Evolutionary conservation across 78 protist genomes (phyloP).

Genomic region (Speleostelium caveatum): DNA sequence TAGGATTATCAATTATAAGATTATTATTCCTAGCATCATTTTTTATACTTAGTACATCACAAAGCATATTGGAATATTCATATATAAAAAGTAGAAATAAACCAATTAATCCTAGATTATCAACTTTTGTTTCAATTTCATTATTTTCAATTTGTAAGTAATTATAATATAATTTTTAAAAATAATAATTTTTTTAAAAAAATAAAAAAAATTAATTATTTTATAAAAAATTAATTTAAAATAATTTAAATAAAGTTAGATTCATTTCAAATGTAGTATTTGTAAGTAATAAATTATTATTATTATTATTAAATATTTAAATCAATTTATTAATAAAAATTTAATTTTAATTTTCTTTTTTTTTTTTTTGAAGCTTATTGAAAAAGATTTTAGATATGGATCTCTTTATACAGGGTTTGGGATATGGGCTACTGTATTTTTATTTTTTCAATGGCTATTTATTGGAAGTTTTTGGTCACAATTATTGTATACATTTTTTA

Average conservation of each 20-base stretch:
- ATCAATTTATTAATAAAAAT: background rate
- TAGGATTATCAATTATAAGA: conserved; percentile 8
- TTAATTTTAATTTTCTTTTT: background rate
- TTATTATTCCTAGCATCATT: conserved; percentile 1
- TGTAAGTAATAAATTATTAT: no score
- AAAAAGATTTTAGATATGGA: conserved; percentile 15
- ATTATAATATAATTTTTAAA: background rate
- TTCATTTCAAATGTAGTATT: background rate
- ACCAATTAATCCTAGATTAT: conserved; percentile 28
- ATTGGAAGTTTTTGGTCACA: conserved; percentile 67
- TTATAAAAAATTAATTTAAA: no score
- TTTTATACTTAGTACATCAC: conserved; percentile 11
- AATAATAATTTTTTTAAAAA: no score
- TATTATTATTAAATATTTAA: background rate
- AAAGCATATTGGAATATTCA: conserved; percentile 28
- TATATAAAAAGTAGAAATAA: background rate
- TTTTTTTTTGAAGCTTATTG: no score
- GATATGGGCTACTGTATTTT: conserved; percentile 24
- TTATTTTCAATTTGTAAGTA: conserved; percentile 63
- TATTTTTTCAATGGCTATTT: conserved; percentile 48
- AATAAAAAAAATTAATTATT: no score
- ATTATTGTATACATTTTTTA: conserved; percentile 55
- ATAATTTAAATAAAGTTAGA: background rate
- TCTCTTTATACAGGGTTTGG: background rate
- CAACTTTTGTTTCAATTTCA: conserved; percentile 35